A percentile compares a stretch with the other conserved stretches of the same genome.
These are phyloP conservation scores for Alternaria longipes DNA, from an alignment of 2,329 filamentous ascomycete species.

Conservation along the genomic window DNA sequence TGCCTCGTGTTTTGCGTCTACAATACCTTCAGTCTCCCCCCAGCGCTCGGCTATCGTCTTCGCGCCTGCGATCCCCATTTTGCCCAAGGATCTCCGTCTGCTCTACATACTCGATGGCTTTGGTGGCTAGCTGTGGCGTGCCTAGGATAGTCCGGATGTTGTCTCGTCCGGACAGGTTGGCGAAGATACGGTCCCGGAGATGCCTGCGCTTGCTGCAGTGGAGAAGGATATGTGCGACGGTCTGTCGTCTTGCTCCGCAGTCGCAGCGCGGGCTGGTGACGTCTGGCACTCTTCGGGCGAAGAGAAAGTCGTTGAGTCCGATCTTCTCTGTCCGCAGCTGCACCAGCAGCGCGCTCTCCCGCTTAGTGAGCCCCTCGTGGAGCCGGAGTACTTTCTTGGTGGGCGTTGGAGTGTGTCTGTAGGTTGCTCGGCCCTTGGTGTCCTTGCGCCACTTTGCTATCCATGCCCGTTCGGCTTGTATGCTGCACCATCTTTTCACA, in stretches of 20 bases:
- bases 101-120: too few relatives aligned
- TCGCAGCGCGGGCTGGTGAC: conserved; percentile 20
- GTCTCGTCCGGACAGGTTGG: conserved; percentile 23
- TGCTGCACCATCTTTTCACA: background rate
- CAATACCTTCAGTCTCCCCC: too few relatives aligned
- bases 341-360: conserved; percentile 24
- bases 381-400: conserved; percentile 13
- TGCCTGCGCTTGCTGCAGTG: conserved; percentile 20
- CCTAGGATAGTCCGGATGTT: conserved; percentile 21
- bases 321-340: conserved; percentile 28
- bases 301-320: conserved; percentile 28
- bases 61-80: too few relatives aligned
- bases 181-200: conserved; percentile 26
- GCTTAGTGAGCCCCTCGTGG: conserved; percentile 21
- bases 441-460: background rate
- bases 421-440: background rate
- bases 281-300: conserved; percentile 17
- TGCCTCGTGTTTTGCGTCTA: too few relatives aligned
- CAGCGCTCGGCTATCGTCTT: too few relatives aligned
- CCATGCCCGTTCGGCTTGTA: background rate
- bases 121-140: too few relatives aligned
- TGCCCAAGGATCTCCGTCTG: too few relatives aligned
- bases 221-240: conserved; percentile 25
- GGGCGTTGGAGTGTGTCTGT: background rate
- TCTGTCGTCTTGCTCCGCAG: conserved; percentile 27